A percentile compares a stretch with the other conserved stretches of the same genome.
Conservation (phyloP, 2,329 filamentous ascomycete genomes). For the Xylariaceae sp. region DNA sequence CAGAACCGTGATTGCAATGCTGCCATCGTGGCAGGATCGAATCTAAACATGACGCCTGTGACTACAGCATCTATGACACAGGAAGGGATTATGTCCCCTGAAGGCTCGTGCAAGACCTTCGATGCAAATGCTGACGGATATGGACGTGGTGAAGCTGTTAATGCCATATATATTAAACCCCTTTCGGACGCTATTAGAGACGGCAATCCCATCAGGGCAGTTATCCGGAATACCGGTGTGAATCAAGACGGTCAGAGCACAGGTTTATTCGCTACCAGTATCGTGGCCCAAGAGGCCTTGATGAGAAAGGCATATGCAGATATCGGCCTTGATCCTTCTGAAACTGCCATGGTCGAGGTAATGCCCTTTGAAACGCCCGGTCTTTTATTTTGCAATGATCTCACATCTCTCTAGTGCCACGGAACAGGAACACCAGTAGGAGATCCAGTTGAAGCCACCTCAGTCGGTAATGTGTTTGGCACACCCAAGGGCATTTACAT, state of each 20-base stretch:
- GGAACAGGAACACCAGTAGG: constrained; percentile 53
- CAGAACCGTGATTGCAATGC: constrained; percentile 34
- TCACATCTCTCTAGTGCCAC: too few species aligned
- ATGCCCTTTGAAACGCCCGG: too few species aligned
- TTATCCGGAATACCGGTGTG: constrained; percentile 36
- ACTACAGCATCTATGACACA: constrained; percentile 18
- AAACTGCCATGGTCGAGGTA: constrained; percentile 41
- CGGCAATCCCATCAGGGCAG: constrained; percentile 44
- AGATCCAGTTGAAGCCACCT: constrained; percentile 48
- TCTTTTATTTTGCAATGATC: too few species aligned
- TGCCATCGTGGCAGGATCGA: constrained; percentile 41
- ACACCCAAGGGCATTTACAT: constrained; percentile 7
- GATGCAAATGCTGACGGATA: constrained; percentile 51
- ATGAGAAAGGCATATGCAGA: constrained; percentile 46
- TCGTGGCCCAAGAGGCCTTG: constrained; percentile 43
- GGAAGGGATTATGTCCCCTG: constrained; percentile 28
- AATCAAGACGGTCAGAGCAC: constrained; percentile 46
- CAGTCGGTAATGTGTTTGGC: constrained; percentile 44
- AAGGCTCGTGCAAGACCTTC: constrained; percentile 37
- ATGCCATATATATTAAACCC: constrained; percentile 48
- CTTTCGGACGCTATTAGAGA: constrained; percentile 49
- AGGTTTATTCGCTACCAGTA: constrained; percentile 48
- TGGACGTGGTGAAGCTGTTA: constrained; percentile 50
- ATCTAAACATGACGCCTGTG: constrained; percentile 36
- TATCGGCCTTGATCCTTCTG: constrained; percentile 29